phyloP scores from a whole-genome alignment of 73 alveolate species.

The Paramecium caudatum region DNA sequence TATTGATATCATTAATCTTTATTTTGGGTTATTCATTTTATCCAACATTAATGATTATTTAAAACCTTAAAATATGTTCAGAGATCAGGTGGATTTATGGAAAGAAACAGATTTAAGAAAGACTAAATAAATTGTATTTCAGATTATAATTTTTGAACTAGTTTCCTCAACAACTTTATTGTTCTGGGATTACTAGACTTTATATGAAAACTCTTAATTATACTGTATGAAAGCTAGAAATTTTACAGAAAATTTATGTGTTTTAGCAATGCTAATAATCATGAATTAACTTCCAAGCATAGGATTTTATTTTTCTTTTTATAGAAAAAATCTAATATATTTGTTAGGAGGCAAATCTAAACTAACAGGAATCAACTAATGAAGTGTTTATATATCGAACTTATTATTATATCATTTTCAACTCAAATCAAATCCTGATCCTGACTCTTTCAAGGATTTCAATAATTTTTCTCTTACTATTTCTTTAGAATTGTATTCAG shows the following conservation, averaged over 20 bases:
- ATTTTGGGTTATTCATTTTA: not conserved
- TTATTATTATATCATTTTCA: conserved; percentile 7
- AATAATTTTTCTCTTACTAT: conserved; percentile 38
- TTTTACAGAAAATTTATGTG: not conserved
- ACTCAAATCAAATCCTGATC: conserved; percentile 65
- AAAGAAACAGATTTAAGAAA: not conserved
- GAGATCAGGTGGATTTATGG: no score
- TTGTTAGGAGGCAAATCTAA: no score
- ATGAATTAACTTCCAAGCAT: not conserved
- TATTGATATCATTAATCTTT: not conserved
- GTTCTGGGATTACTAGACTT: not conserved
- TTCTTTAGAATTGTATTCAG: conserved; percentile 52
- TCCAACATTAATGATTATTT: not conserved
- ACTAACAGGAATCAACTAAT: no score
- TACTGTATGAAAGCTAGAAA: not conserved
- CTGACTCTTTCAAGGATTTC: conserved; percentile 33
- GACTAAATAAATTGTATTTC: not conserved
- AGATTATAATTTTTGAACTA: not conserved
- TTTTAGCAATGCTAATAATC: not conserved
- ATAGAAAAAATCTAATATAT: conserved; percentile 8
- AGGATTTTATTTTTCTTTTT: not conserved
- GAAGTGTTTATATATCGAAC: no score
- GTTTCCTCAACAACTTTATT: conserved; percentile 3
- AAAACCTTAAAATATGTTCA: no score
- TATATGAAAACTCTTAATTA: not conserved